These are phyloP conservation scores for Reticulomyxa filosa DNA, from an alignment of 78 protist species.

Conservation along the genomic window DNA sequence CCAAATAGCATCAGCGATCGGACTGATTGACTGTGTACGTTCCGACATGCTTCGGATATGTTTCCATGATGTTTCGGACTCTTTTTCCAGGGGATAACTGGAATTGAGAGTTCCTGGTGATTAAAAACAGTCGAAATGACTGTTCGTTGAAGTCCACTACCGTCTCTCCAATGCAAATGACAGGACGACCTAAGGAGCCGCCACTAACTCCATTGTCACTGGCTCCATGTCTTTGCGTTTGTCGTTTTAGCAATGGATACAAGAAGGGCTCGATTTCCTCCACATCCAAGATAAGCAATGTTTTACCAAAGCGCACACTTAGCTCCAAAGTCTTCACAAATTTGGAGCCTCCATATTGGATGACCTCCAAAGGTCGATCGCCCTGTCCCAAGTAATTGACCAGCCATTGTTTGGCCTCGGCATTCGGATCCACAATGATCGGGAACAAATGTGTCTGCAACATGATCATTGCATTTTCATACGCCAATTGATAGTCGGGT, in stretches of 20 bases:
- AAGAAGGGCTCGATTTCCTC: constrained; percentile 45
- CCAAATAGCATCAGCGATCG: no score
- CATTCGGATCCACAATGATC: constrained; percentile 53
- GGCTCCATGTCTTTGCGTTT: background rate
- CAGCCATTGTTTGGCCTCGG: constrained; percentile 48
- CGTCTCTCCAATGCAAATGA: constrained; percentile 60
- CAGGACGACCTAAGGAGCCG: background rate
- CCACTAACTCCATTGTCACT: no score
- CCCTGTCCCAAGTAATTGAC: background rate
- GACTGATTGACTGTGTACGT: no score
- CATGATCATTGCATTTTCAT: constrained; percentile 52
- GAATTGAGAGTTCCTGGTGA: constrained; percentile 24
- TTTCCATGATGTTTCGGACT: no score
- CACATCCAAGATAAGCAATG: constrained; percentile 46
- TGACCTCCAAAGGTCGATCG: constrained; percentile 12
- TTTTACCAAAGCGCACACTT: constrained; percentile 77
- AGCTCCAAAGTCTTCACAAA: constrained; percentile 47
- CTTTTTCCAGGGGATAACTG: background rate
- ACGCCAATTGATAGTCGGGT: constrained; percentile 44
- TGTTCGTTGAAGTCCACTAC: constrained; percentile 34
- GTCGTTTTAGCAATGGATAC: constrained; percentile 12
- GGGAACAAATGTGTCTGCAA: constrained; percentile 1
- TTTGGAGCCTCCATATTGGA: constrained; percentile 19
- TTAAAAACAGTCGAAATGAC: constrained; percentile 34
- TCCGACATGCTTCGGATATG: no score